Base-by-base conservation (phyloP, 768 basidiomycete genomes). In the Boletus coccyginus region DNA sequence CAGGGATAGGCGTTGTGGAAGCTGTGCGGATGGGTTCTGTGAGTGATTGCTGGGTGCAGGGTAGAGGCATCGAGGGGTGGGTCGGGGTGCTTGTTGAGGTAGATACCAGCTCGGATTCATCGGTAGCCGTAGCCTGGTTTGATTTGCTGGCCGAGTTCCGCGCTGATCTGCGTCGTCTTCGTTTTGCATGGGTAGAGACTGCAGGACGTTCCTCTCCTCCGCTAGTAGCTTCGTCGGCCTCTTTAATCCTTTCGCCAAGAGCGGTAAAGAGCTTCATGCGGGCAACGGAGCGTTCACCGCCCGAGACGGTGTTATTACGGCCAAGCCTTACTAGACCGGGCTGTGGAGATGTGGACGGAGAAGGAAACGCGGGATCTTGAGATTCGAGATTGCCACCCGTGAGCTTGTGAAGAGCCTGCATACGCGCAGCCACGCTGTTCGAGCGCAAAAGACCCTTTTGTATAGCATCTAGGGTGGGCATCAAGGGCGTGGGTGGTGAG, bases 341-440 rank as follows among this genome's bases (percentile, higher is more conserved):
- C 16, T 83, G 81, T 42, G 71, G 70, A 5, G 84, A 83, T 12
- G 70, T 62, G 3, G 75, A 67, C 14, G 81, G 75, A 11, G 87
- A 82, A 24, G 83, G 78, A 45, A 81, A 74, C 2, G 72, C 63
- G 13, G 74, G 75, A 56, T 88, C 87, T 58, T 84, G 82, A 6
- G 78, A 75, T 58, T 90, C 88, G 12, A 35, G 54, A 46, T 80
- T 78, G 29, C 86, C 88, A 40, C 90, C 89, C 1, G 88, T 93
- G 53, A 97, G 77, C 69, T 93, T 94, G 55, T 73, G 85, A 83
- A 96, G 84, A 5, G 93, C 93, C 66, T 87, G 81, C 49, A 86
- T 81, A 50, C 88, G 81, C 21, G 88, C 90, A n/a, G 90, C 79
- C 12, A 84, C 91, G 65, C 94, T 95, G 68, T 95, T 94, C 3